A percentile compares a stretch with the other conserved stretches of the same genome.
phyloP scores from a whole-genome alignment of 2,329 filamentous ascomycete genomes.

The Fusarium nelsonii region DNA sequence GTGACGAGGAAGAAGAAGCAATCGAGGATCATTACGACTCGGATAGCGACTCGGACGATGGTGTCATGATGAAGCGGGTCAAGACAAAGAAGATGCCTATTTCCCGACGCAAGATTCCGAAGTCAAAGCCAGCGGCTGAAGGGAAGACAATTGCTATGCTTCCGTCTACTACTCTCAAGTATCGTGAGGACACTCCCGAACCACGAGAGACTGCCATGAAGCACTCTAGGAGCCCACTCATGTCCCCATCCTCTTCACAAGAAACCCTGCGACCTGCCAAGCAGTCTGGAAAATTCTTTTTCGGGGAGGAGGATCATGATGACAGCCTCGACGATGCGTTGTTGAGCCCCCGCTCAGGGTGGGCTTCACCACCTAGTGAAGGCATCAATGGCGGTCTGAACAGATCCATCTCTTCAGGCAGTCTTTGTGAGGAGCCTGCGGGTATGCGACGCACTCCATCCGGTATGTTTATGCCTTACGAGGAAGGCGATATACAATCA shows the following conservation, averaged over 20 bases:
- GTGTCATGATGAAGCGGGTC: conserved; percentile 83
- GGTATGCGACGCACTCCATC: conserved; percentile 83
- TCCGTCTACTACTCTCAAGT: conserved; percentile 89
- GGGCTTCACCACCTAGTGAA: conserved; percentile 50
- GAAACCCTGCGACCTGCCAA: conserved; percentile 82
- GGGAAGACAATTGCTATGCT: conserved; percentile 90
- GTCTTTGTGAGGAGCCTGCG: conserved; percentile 63
- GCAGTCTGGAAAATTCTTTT: conserved; percentile 72
- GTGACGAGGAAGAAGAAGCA: conserved; percentile 78
- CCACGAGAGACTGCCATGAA: conserved; percentile 71
- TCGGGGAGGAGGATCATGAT: conserved; percentile 71
- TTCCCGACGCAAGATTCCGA: conserved; percentile 54
- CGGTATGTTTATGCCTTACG: conserved; percentile 92
- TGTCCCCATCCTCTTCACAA: conserved; percentile 83
- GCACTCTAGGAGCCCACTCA: conserved; percentile 65
- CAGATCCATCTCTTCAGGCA: conserved; percentile 62
- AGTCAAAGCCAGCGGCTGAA: conserved; percentile 63
- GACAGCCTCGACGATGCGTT: conserved; percentile 61
- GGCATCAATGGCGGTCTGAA: conserved; percentile 53
- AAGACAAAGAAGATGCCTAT: conserved; percentile 67
- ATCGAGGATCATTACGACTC: conserved; percentile 66
- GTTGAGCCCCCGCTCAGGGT: conserved; percentile 49
- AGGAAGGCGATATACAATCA: conserved; percentile 74
- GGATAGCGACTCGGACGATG: conserved; percentile 80
- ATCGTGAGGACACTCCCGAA: conserved; percentile 81